Evolutionary conservation across 73 alveolate species (phyloP), one percentile per base, ranked within the genome.

Genomic region (Symbiodinium pilosum): DNA sequence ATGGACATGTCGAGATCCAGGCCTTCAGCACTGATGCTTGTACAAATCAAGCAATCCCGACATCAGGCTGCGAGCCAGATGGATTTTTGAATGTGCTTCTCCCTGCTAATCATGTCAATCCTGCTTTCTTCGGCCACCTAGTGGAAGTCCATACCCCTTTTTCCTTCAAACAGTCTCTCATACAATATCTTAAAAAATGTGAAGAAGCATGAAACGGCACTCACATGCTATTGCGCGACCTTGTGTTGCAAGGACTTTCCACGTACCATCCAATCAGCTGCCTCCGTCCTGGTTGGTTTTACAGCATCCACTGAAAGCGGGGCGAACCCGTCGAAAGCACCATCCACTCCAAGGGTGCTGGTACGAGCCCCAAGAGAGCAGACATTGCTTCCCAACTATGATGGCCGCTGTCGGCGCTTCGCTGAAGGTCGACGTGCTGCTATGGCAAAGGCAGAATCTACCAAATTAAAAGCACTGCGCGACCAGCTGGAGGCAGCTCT

Each of bases 21-120:
- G 95, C 95, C 41, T 56, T 88, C 64, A 88, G 95, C 30, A 88
- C 95, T 24, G 95, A 39, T 32, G 4, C 87, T 41, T 36, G 94
- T 36, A 7, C 12, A 14, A 40, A 39, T 41, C 40, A n/a, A n/a
- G n/a, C n/a, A n/a, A n/a, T n/a, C n/a, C n/a, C n/a, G n/a, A n/a
- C n/a, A n/a, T n/a, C n/a, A n/a, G n/a, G n/a, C n/a, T n/a, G n/a
- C n/a, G n/a, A n/a, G n/a, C n/a, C n/a, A n/a, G n/a, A n/a, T n/a
- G n/a, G n/a, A n/a, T n/a, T n/a, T n/a, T n/a, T n/a, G n/a, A n/a
- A n/a, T n/a, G 59, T 47, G 59, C 59, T 47, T 47, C 59, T 47
- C 59, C 59, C 59, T 47, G 59, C 14, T 9, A 47, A 47, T 47
- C 59, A 47, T 6, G 59, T n/a, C n/a, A n/a, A n/a, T n/a, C n/a